Evolutionary conservation across 2,329 filamentous ascomycete species (phyloP).

Genomic region (Laburnicola sp.): DNA sequence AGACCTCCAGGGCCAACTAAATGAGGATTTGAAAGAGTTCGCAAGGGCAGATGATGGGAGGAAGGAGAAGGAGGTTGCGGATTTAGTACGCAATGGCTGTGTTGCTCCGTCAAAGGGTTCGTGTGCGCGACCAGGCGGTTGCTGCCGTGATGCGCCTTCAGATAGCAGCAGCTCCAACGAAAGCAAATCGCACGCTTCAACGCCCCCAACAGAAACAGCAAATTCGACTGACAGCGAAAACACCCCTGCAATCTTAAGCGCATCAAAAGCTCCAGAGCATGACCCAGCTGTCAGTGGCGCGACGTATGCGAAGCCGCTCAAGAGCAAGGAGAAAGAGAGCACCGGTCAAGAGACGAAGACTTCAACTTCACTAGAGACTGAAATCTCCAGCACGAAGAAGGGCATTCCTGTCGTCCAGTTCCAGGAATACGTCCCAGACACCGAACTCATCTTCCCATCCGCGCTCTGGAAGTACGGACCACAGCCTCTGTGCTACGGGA

Average conservation of each 20-base stretch:
- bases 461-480: constrained; percentile 78
- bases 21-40: constrained; percentile 48
- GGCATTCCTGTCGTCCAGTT: constrained; percentile 67
- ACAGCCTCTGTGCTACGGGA: constrained; percentile 81
- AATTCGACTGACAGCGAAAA: constrained; percentile 32
- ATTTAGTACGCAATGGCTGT: constrained; percentile 28
- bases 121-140: constrained; percentile 44
- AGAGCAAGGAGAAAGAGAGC: constrained; percentile 35
- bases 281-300: constrained; percentile 35
- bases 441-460: constrained; percentile 91
- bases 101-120: constrained; percentile 33
- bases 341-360: constrained; percentile 56
- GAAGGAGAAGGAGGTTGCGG: constrained; percentile 32
- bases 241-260: constrained; percentile 28
- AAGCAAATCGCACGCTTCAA: constrained; percentile 32
- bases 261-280: constrained; percentile 23
- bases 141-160: constrained; percentile 40
- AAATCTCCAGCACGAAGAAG: constrained; percentile 57
- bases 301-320: constrained; percentile 39
- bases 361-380: constrained; percentile 38
- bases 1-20: constrained; percentile 51
- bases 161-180: constrained; percentile 31
- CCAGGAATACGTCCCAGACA: constrained; percentile 86
- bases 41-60: constrained; percentile 54
- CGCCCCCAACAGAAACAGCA: constrained; percentile 34